Conservation (phyloP, 2,329 filamentous ascomycete genomes). For the Cucurbitaria berberidis region DNA sequence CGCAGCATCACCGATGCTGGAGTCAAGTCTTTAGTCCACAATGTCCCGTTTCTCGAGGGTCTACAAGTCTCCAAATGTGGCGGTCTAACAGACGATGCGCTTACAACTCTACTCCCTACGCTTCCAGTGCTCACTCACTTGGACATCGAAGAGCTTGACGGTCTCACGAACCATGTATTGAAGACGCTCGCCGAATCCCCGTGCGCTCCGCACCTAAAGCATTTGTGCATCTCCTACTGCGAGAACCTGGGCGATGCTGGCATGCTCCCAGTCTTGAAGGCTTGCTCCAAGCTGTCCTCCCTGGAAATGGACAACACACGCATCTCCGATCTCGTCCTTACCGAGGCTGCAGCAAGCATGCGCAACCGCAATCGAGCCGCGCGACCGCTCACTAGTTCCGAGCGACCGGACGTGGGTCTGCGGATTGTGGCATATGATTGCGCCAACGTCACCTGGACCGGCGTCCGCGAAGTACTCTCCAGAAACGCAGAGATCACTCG, state of each 20-base stretch:
- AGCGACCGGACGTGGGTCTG: slow-evolving; percentile 63
- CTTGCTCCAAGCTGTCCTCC: slow-evolving; percentile 70
- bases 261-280: slow-evolving; percentile 81
- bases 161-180: slow-evolving; percentile 76
- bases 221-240: slow-evolving; percentile 89
- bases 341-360: slow-evolving; percentile 83
- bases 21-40: slow-evolving; percentile 72
- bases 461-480: slow-evolving; percentile 83
- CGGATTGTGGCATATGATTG: slow-evolving; percentile 89
- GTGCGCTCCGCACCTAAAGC: slow-evolving; percentile 73
- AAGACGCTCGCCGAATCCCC: slow-evolving; percentile 77
- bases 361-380: slow-evolving; percentile 65
- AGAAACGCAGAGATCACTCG: slow-evolving; percentile 78
- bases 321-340: slow-evolving; percentile 82
- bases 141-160: slow-evolving; percentile 83
- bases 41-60: slow-evolving; percentile 80
- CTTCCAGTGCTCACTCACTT: slow-evolving; percentile 81
- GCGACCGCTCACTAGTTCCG: slow-evolving; percentile 36
- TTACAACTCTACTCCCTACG: slow-evolving; percentile 75
- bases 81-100: slow-evolving; percentile 73
- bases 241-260: slow-evolving; percentile 83
- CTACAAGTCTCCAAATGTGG: slow-evolving; percentile 81
- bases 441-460: slow-evolving; percentile 89
- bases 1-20: slow-evolving; percentile 73
- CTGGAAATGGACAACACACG: slow-evolving; percentile 93